Percentiles rank a stretch among this genome's conserved stretches.
These are phyloP conservation scores for Yueomyces sp. DNA, from an alignment of 805 yeast species.

Conservation along the genomic window DNA sequence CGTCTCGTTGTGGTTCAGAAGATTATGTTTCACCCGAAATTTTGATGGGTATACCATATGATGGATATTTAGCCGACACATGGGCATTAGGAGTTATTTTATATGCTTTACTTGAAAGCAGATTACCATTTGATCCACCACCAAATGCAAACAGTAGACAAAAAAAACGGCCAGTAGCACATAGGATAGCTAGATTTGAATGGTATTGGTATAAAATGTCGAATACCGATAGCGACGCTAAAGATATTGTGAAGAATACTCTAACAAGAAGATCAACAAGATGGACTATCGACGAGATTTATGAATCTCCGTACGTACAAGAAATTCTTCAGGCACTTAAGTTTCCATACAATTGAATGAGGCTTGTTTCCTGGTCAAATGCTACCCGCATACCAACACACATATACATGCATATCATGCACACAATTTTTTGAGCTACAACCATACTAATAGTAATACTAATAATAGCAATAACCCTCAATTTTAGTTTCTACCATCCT, in stretches of 20 bases:
- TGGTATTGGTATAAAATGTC: conserved; percentile 69
- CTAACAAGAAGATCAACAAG: conserved; percentile 20
- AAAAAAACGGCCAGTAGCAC: conserved; percentile 42
- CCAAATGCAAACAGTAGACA: conserved; percentile 33
- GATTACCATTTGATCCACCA: conserved; percentile 86
- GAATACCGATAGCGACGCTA: conserved; percentile 20
- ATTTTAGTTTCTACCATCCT: too few relatives aligned
- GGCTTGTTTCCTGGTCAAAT: too few relatives aligned
- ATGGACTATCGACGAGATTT: conserved; percentile 17
- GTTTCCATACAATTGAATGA: not conserved
- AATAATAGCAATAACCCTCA: too few relatives aligned
- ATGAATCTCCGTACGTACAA: conserved; percentile 12
- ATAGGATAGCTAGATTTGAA: conserved; percentile 80
- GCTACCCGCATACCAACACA: too few relatives aligned
- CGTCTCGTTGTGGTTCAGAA: conserved; percentile 91
- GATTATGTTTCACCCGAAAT: conserved; percentile 95
- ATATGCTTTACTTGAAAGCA: conserved; percentile 69
- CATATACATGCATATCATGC: too few relatives aligned
- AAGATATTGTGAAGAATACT: conserved; percentile 19
- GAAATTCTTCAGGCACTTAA: not conserved
- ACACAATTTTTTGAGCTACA: too few relatives aligned
- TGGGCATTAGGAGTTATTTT: conserved; percentile 95
- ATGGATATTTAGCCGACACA: conserved; percentile 80
- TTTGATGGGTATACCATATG: conserved; percentile 78
- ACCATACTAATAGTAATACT: too few relatives aligned